Percentiles rank a stretch among this genome's conserved stretches.
Conservation (phyloP, 257 asterid genomes). For the Rauvolfia tetraphylla region DNA sequence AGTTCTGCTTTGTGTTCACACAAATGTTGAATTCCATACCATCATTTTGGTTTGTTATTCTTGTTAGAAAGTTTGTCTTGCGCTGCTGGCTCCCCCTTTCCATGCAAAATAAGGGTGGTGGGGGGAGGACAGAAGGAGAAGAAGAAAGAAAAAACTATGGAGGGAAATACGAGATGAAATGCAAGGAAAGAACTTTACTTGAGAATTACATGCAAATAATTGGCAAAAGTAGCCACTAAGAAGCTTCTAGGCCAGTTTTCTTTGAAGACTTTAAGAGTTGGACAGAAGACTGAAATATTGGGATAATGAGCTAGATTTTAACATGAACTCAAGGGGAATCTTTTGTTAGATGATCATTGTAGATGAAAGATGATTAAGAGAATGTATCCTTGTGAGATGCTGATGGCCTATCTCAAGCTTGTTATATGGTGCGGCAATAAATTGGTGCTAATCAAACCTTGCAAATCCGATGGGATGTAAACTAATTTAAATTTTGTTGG, state of each 20-base stretch:
- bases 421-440: background rate
- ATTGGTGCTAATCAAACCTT: background rate
- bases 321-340: background rate
- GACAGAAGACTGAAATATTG: background rate
- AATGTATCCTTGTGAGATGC: background rate
- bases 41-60: background rate
- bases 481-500: background rate
- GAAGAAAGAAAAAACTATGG: no score
- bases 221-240: background rate
- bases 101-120: background rate
- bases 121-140: no score
- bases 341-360: background rate
- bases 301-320: background rate
- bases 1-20: background rate
- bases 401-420: background rate
- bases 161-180: background rate
- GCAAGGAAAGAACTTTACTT: background rate
- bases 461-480: background rate
- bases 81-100: no score
- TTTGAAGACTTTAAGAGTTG: background rate
- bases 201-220: background rate
- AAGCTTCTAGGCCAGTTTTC: background rate
- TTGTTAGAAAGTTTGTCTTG: background rate
- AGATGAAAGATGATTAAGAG: background rate
- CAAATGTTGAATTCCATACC: background rate